These are phyloP conservation scores for Trichoderma erinaceum DNA, from an alignment of 495 filamentous ascomycete species.

Conservation along the genomic window DNA sequence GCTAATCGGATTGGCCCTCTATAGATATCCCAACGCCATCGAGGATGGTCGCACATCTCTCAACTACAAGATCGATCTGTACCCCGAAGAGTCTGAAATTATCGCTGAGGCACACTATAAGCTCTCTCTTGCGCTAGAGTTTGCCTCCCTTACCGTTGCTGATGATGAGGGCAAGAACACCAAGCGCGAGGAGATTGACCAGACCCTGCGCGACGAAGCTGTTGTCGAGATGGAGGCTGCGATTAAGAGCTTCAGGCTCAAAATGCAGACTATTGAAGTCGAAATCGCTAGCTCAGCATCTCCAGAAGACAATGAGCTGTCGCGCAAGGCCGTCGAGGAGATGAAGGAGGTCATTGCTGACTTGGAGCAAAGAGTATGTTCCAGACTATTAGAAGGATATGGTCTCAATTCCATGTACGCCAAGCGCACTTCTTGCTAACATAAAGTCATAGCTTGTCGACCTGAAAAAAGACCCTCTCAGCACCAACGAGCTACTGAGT, in stretches of 20 bases:
- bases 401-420: not conserved
- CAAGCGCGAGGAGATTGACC: constrained; percentile 45
- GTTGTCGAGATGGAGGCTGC: constrained; percentile 72
- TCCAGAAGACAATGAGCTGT: constrained; percentile 52
- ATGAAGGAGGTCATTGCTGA: constrained; percentile 81
- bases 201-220: constrained; percentile 66
- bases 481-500: constrained; percentile 49
- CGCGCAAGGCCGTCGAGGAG: constrained; percentile 64
- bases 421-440: constrained; percentile 14
- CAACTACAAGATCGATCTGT: constrained; percentile 66
- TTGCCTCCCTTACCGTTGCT: constrained; percentile 65
- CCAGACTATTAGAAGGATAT: no score
- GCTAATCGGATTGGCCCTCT: not conserved
- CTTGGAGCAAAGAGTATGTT: constrained; percentile 73
- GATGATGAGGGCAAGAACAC: constrained; percentile 37
- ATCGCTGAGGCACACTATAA: constrained; percentile 94
- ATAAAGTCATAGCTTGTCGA: constrained; percentile 56
- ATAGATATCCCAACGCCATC: constrained; percentile 70
- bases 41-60: constrained; percentile 71
- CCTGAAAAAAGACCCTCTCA: constrained; percentile 63
- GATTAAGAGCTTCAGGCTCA: constrained; percentile 68
- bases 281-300: constrained; percentile 48
- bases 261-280: constrained; percentile 68
- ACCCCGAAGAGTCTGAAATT: constrained; percentile 68
- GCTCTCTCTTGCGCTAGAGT: constrained; percentile 90